Conservation (phyloP, 352 stramenopile genomes). For the Plasmopara viticola region DNA sequence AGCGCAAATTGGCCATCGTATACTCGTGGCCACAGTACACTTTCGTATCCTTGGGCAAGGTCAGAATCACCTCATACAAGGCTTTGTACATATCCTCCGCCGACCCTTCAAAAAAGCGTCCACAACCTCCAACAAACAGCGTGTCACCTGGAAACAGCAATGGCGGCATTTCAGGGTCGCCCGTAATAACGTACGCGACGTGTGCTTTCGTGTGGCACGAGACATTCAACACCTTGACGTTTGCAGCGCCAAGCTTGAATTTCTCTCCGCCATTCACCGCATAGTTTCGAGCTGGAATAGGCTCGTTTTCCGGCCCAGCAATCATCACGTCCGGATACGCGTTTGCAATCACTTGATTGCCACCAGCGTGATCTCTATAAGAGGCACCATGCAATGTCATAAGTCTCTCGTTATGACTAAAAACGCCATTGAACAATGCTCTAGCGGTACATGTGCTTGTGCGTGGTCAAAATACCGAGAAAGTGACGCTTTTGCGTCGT, state of each 20-base stretch:
- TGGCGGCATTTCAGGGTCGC: constrained; percentile 63
- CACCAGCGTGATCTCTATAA: constrained; percentile 68
- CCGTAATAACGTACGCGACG: constrained; percentile 81
- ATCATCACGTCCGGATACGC: constrained; percentile 66
- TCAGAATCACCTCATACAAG: constrained; percentile 83
- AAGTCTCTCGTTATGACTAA: not conserved
- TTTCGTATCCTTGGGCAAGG: constrained; percentile 78
- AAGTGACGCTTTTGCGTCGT: constrained; percentile 57
- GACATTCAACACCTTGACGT: constrained; percentile 71
- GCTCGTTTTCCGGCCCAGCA: constrained; percentile 60
- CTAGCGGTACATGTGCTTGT: constrained; percentile 83
- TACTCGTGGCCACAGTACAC: constrained; percentile 92
- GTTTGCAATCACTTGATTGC: constrained; percentile 60
- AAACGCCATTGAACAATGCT: no score
- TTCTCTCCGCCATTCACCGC: constrained; percentile 70
- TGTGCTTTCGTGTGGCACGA: constrained; percentile 82
- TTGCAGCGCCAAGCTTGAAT: constrained; percentile 70
- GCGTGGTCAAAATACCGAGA: constrained; percentile 87
- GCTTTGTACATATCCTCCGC: constrained; percentile 86
- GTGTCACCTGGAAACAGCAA: constrained; percentile 85
- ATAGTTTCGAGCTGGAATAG: constrained; percentile 66
- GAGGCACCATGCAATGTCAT: constrained; percentile 2
- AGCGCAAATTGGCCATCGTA: constrained; percentile 90
- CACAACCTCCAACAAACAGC: constrained; percentile 81
- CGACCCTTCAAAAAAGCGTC: constrained; percentile 86